Evolutionary conservation across 129 eudicot species (phyloP).

Genomic region (Gnaphalium uliginosum): DNA sequence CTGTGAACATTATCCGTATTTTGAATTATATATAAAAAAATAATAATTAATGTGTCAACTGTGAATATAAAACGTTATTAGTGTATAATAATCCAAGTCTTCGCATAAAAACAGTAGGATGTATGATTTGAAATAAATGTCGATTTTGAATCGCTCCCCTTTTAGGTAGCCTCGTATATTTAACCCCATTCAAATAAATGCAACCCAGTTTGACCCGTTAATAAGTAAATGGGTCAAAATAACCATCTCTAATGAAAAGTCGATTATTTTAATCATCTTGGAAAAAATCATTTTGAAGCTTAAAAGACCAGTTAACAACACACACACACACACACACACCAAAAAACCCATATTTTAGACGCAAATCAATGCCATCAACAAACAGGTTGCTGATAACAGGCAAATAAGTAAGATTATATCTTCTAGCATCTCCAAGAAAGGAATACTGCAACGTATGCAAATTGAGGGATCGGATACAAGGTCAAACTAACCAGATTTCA

Average conservation of each 20-base stretch:
- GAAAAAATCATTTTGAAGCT: not conserved
- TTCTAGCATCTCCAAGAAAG: not conserved
- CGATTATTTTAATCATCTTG: not conserved
- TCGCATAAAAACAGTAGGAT: not conserved
- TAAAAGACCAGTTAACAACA: too few species aligned
- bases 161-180: not conserved
- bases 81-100: not conserved
- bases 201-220: not conserved
- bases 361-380: not conserved
- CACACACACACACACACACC: too few species aligned
- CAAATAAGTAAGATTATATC: not conserved
- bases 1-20: not conserved
- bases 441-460: not conserved
- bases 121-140: not conserved
- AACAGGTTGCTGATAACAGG: not conserved
- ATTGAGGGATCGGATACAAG: not conserved
- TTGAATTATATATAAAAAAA: too few species aligned
- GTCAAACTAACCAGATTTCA: not conserved
- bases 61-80: not conserved
- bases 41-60: not conserved
- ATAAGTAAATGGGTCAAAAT: not conserved
- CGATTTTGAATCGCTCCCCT: not conserved
- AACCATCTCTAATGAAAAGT: not conserved
- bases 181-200: not conserved
- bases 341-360: too few species aligned